Percentiles rank a stretch among this genome's conserved stretches.
Evolutionary conservation across 306 rosid genomes (phyloP).

Genomic region (Acacia acuminata): DNA sequence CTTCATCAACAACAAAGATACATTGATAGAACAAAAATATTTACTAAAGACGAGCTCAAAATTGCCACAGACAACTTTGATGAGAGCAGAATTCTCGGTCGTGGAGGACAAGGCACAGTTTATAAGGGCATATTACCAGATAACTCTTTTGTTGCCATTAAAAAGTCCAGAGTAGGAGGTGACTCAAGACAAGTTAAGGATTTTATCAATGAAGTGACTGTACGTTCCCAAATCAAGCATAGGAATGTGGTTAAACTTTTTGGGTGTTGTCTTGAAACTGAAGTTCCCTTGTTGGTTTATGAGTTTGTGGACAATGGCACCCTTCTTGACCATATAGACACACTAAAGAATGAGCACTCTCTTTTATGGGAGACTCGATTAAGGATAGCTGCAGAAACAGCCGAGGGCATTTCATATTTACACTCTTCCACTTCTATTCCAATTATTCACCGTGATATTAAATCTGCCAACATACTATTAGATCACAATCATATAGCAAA

Average conservation of each 20-base stretch:
- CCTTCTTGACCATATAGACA: constrained; percentile 18
- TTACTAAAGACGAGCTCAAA: background rate
- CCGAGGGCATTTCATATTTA: constrained; percentile 31
- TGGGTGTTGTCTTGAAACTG: constrained; percentile 22
- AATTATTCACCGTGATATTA: constrained; percentile 41
- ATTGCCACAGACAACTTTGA: constrained; percentile 27
- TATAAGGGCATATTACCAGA: background rate
- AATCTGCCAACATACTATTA: constrained; percentile 31
- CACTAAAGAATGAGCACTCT: background rate
- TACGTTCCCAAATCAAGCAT: constrained; percentile 20
- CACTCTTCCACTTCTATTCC: constrained; percentile 32
- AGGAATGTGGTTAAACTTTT: constrained; percentile 3
- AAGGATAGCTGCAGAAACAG: constrained; percentile 31
- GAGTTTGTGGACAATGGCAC: constrained; percentile 34
- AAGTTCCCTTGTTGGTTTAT: constrained; percentile 34
- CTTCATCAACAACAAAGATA: background rate
- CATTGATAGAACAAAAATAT: background rate
- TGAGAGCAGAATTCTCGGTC: constrained; percentile 1
- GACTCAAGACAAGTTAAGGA: background rate
- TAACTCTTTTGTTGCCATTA: background rate
- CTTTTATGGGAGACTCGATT: constrained; percentile 29
- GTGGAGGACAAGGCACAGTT: constrained; percentile 13
- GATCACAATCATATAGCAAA: background rate
- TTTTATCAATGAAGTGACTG: constrained; percentile 13
- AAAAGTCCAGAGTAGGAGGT: background rate